These are phyloP conservation scores for Coprinopsis sp. DNA, from an alignment of 768 basidiomycete genomes.

Conservation along the genomic window DNA sequence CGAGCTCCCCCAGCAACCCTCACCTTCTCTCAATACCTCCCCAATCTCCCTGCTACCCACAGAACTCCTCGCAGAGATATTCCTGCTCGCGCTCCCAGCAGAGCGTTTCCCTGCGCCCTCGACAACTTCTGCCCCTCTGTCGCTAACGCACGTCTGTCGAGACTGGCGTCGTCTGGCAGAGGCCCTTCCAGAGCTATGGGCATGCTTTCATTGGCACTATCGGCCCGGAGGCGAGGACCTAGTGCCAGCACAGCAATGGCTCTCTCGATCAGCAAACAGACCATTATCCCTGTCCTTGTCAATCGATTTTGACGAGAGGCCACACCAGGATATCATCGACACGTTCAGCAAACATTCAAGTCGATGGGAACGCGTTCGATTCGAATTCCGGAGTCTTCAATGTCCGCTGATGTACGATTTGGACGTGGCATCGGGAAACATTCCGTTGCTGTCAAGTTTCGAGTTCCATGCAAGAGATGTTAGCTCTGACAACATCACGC, in stretches of 20 bases:
- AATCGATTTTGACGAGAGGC: slow-evolving; percentile 28
- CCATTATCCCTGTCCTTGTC: slow-evolving; percentile 26
- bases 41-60: slow-evolving; percentile 22
- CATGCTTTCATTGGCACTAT: slow-evolving; percentile 27
- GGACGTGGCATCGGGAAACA: slow-evolving; percentile 18
- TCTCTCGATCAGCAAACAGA: slow-evolving; percentile 22
- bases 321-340: slow-evolving; percentile 27
- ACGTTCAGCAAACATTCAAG: slow-evolving; percentile 23
- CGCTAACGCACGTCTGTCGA: slow-evolving; percentile 24
- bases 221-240: slow-evolving; percentile 24
- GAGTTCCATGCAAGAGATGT: slow-evolving; percentile 31
- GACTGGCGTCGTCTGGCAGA: slow-evolving; percentile 24
- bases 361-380: slow-evolving; percentile 28
- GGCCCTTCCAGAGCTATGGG: slow-evolving; percentile 26
- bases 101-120: slow-evolving; percentile 23
- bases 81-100: slow-evolving; percentile 22
- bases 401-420: slow-evolving; percentile 29
- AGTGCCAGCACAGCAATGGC: slow-evolving; percentile 21
- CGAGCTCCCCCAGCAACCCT: background rate
- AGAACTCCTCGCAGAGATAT: slow-evolving; percentile 28
- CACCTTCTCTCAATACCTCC: slow-evolving; percentile 11
- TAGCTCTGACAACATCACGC: slow-evolving; percentile 26
- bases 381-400: slow-evolving; percentile 28
- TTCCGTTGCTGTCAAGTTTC: slow-evolving; percentile 25
- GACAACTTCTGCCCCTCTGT: slow-evolving; percentile 23